A percentile compares a stretch with the other conserved stretches of the same genome.
Conservation (phyloP, 2,329 filamentous ascomycete species). For the Pseudogymnoascus sp. region DNA sequence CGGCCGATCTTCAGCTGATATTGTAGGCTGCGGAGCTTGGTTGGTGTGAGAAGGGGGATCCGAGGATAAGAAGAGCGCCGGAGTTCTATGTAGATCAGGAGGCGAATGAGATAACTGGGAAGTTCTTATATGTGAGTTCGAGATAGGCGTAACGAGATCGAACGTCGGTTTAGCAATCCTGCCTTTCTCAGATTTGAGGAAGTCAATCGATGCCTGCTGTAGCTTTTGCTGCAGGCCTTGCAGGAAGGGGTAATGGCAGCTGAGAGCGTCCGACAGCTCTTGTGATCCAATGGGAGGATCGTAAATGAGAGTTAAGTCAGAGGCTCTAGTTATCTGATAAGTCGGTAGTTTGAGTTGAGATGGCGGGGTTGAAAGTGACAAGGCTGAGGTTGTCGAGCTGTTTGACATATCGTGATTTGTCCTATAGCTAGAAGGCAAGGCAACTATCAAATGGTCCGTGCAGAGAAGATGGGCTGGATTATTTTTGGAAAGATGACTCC, state of each 20-base stretch:
- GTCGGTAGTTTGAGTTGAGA: neutral
- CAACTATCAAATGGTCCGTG: neutral
- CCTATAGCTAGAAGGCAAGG: neutral
- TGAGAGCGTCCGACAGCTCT: neutral
- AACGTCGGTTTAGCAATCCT: too few relatives aligned
- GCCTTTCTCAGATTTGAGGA: too few relatives aligned
- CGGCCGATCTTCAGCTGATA: too few relatives aligned
- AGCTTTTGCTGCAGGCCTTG: neutral
- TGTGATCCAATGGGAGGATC: neutral
- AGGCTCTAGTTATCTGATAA: neutral
- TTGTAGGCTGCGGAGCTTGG: too few relatives aligned
- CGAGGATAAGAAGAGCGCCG: too few relatives aligned
- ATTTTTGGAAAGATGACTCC: neutral
- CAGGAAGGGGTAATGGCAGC: neutral
- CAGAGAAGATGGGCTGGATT: neutral
- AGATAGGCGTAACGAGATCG: too few relatives aligned
- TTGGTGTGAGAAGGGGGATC: too few relatives aligned
- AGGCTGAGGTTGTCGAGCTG: neutral
- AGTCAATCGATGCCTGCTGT: too few relatives aligned
- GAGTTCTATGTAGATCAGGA: too few relatives aligned
- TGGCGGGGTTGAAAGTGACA: neutral
- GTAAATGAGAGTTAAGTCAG: neutral
- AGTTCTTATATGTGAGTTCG: too few relatives aligned
- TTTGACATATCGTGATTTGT: neutral
- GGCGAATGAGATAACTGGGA: too few relatives aligned